Percentiles rank a stretch among this genome's conserved stretches.
Evolutionary conservation across 2,329 filamentous ascomycete species (phyloP).

Genomic region (Fusarium piperis): DNA sequence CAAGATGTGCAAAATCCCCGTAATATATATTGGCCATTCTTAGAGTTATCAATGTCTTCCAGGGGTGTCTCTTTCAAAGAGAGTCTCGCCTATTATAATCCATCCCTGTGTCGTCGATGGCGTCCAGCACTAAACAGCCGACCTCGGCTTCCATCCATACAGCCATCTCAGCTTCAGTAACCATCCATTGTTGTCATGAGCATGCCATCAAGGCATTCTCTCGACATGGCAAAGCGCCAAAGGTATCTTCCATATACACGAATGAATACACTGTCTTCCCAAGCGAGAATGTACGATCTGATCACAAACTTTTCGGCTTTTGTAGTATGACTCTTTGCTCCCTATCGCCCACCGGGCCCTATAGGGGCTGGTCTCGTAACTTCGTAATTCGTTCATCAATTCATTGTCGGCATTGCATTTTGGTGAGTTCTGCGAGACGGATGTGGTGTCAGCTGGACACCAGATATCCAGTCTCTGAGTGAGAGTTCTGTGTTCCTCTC

Average conservation of each 20-base stretch:
- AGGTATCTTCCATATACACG: neutral
- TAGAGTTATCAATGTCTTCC: neutral
- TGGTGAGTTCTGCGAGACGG: neutral
- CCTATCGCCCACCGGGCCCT: neutral
- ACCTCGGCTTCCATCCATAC: neutral
- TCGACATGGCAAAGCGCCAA: neutral
- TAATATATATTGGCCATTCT: neutral
- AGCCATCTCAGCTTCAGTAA: neutral
- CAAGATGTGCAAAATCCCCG: neutral
- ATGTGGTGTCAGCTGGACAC: neutral
- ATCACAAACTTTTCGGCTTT: slow-evolving; percentile 21
- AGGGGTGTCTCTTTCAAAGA: neutral
- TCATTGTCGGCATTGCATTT: slow-evolving; percentile 32
- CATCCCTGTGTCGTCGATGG: neutral
- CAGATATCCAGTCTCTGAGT: neutral
- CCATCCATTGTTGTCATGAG: neutral
- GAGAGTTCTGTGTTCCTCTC: slow-evolving; percentile 44
- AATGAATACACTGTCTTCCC: neutral
- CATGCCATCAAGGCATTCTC: neutral
- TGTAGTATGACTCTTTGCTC: neutral
- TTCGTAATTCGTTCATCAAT: slow-evolving; percentile 35
- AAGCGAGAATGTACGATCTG: slow-evolving; percentile 10
- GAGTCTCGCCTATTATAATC: neutral
- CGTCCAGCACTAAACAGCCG: neutral
- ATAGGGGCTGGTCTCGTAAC: slow-evolving; percentile 28